Percentiles rank a stretch among this genome's conserved stretches.
Conservation (phyloP, 2,329 filamentous ascomycete genomes). For the Chaetomiaceae sp. region DNA sequence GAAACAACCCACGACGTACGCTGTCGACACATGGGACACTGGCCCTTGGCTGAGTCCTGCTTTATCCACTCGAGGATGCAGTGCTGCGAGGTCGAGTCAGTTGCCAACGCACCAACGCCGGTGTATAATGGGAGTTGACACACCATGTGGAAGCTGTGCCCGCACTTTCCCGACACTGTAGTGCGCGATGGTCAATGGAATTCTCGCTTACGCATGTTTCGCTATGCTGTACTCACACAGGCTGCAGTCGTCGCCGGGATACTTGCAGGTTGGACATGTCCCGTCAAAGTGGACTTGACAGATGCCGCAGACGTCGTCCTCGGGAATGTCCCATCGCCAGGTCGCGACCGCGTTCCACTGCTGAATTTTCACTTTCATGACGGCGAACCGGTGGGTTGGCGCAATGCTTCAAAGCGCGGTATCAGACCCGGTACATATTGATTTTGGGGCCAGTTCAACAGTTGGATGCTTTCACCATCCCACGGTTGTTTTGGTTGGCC, state of each 20-base stretch:
- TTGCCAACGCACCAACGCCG: not conserved
- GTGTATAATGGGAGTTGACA: not conserved
- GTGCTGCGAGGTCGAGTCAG: constrained; percentile 51
- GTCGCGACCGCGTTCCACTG: constrained; percentile 92
- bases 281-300: constrained; percentile 97
- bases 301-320: constrained; percentile 97
- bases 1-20: constrained; percentile 47
- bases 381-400: not conserved
- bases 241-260: constrained; percentile 91
- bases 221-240: constrained; percentile 56
- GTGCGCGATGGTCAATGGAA: constrained; percentile 3
- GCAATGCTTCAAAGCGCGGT: not conserved
- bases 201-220: not conserved
- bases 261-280: constrained; percentile 96
- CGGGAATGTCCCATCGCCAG: constrained; percentile 96
- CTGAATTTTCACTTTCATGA: constrained; percentile 92
- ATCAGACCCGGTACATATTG: no score
- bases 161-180: constrained; percentile 88
- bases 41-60: constrained; percentile 84
- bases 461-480: no score
- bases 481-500: no score
- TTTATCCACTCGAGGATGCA: constrained; percentile 96
- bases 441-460: no score
- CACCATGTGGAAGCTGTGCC: constrained; percentile 97
- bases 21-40: constrained; percentile 97